Conservation (phyloP, 1,284 basidiomycete genomes). For the Sporisorium scitamineum region DNA sequence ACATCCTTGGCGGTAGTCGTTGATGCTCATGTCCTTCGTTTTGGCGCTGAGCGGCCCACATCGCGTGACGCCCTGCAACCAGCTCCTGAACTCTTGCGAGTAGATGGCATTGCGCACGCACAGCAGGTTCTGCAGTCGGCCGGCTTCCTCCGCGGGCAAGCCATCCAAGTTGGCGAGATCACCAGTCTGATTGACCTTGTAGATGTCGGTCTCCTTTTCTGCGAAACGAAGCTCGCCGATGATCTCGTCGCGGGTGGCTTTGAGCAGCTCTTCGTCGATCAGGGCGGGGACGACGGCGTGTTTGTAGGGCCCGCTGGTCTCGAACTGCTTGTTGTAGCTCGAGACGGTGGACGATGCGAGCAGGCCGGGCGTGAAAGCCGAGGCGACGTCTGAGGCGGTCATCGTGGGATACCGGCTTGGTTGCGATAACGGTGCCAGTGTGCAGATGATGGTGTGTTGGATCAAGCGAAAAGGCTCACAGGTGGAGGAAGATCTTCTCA, state of each 20-base stretch:
- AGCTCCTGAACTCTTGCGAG: slow-evolving; percentile 83
- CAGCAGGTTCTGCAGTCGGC: slow-evolving; percentile 71
- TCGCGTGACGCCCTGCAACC: slow-evolving; percentile 88
- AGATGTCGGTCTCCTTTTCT: slow-evolving; percentile 98
- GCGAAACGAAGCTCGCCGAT: slow-evolving; percentile 88
- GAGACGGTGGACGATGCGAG: slow-evolving; percentile 36
- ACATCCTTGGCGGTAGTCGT: slow-evolving; percentile 85
- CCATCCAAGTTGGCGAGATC: slow-evolving; percentile 93
- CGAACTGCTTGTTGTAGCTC: slow-evolving; percentile 49
- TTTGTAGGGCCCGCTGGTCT: slow-evolving; percentile 77
- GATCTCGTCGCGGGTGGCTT: slow-evolving; percentile 82
- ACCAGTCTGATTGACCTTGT: slow-evolving; percentile 98
- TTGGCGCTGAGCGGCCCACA: slow-evolving; percentile 89
- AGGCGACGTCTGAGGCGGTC: slow-evolving; percentile 28
- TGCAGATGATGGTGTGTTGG: neutral
- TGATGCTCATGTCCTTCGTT: slow-evolving; percentile 96
- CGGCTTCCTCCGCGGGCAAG: slow-evolving; percentile 71
- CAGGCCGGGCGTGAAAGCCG: slow-evolving; percentile 52
- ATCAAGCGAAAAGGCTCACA: neutral
- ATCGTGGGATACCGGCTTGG: slow-evolving; percentile 3
- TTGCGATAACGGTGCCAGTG: neutral
- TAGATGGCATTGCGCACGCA: slow-evolving; percentile 91
- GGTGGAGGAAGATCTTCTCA: slow-evolving; percentile 22
- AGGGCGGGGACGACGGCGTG: slow-evolving; percentile 85
- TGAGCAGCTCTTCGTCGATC: slow-evolving; percentile 84